A percentile compares a stretch with the other conserved stretches of the same genome.
These are phyloP conservation scores for Hamamelis virginiana DNA, from an alignment of 164 flowering plant genomes.

Conservation along the genomic window DNA sequence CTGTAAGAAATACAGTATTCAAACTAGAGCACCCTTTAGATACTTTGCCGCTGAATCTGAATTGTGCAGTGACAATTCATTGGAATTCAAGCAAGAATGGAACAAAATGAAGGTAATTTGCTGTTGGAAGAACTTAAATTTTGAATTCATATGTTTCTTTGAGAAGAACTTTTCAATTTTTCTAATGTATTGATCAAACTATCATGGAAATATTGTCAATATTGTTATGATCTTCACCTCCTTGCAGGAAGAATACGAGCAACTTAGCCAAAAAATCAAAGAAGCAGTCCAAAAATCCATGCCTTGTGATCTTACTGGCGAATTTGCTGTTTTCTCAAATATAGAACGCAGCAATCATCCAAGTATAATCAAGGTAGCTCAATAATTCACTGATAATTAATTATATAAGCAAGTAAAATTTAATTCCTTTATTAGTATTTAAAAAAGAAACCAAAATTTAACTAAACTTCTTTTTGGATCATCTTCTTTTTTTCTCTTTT, in stretches of 20 bases:
- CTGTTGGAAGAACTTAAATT: no score
- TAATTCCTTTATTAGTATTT: no score
- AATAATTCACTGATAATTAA: no score
- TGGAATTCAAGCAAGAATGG: conserved; percentile 44
- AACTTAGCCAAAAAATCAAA: conserved; percentile 39
- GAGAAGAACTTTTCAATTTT: no score
- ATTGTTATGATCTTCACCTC: not conserved
- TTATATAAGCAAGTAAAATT: no score
- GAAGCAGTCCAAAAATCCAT: conserved; percentile 17
- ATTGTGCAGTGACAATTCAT: not conserved
- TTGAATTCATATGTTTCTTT: no score
- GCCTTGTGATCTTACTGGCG: conserved; percentile 13
- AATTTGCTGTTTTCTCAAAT: conserved; percentile 37
- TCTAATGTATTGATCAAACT: no score
- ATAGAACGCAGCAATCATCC: conserved; percentile 38
- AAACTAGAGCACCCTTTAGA: conserved; percentile 57
- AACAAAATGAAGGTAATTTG: conserved; percentile 49
- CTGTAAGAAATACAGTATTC: conserved; percentile 52
- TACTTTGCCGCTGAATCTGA: conserved; percentile 29
- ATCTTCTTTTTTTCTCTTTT: no score
- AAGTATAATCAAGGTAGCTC: conserved; percentile 49
- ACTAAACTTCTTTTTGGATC: no score
- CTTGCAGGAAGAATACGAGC: conserved; percentile 40
- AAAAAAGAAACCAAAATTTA: no score
- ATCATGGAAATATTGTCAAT: no score